These are phyloP conservation scores for Bipolaris oryzae DNA, from an alignment of 2,329 filamentous ascomycete species.

Conservation along the genomic window DNA sequence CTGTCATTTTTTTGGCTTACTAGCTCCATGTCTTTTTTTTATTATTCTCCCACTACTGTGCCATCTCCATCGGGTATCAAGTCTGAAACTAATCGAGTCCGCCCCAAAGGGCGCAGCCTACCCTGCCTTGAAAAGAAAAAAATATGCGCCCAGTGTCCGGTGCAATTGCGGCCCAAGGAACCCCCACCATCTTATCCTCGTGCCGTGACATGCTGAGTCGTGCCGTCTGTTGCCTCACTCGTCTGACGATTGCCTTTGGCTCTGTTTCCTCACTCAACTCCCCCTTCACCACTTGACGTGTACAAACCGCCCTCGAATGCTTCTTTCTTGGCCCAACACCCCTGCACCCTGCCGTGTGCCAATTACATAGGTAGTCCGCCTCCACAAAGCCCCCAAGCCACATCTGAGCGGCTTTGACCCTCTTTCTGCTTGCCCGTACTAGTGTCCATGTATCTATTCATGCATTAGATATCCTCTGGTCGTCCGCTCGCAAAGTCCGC, in stretches of 20 bases:
- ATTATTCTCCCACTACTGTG: neutral
- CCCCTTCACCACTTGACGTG: neutral
- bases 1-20: too few relatives aligned
- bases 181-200: neutral
- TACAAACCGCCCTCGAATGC: neutral
- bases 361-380: neutral
- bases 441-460: neutral
- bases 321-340: neutral
- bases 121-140: neutral
- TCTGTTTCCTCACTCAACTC: neutral
- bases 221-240: neutral
- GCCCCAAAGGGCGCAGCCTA: neutral
- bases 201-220: neutral
- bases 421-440: neutral
- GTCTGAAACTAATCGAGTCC: neutral
- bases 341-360: neutral
- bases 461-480: neutral
- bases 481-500: neutral
- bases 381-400: neutral
- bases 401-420: conserved; percentile 7
- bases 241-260: neutral
- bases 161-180: conserved; percentile 2
- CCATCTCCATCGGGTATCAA: neutral
- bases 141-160: neutral
- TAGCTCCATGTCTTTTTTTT: neutral